Conservation (phyloP, 2,329 filamentous ascomycete species). For the Penicillium corylophilum region DNA sequence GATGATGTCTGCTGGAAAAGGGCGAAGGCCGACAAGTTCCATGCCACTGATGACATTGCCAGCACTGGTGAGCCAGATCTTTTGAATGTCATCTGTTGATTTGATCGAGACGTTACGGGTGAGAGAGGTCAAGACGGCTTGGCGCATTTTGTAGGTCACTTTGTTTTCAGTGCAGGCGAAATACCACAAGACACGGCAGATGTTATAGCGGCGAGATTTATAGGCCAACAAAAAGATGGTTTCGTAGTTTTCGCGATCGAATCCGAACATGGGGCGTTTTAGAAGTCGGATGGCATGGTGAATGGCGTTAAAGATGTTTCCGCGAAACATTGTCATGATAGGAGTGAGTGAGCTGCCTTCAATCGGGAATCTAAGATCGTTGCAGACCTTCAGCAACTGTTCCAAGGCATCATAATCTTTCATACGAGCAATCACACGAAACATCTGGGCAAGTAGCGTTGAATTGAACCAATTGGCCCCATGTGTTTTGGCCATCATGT, state of each 20-base stretch:
- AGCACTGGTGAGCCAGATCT: slow-evolving; percentile 25
- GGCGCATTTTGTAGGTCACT: slow-evolving; percentile 36
- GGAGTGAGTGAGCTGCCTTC: slow-evolving; percentile 30
- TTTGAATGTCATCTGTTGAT: slow-evolving; percentile 13
- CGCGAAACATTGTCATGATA: slow-evolving; percentile 28
- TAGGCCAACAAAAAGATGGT: slow-evolving; percentile 46
- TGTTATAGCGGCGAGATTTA: slow-evolving; percentile 39
- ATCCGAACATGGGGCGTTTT: slow-evolving; percentile 14
- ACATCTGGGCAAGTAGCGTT: slow-evolving; percentile 38
- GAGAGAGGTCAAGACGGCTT: slow-evolving; percentile 32
- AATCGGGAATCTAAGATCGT: slow-evolving; percentile 27
- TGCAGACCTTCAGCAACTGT: slow-evolving; percentile 33
- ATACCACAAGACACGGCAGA: slow-evolving; percentile 49
- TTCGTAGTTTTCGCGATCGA: slow-evolving; percentile 31
- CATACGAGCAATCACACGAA: slow-evolving; percentile 31
- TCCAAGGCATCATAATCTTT: slow-evolving; percentile 28
- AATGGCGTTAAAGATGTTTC: slow-evolving; percentile 25
- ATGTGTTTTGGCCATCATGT: slow-evolving; percentile 36
- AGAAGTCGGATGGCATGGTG: slow-evolving; percentile 24
- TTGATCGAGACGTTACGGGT: slow-evolving; percentile 18
- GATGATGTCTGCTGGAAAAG: slow-evolving; percentile 5
- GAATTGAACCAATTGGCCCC: slow-evolving; percentile 40
- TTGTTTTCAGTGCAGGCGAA: slow-evolving; percentile 45
- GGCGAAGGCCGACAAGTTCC: slow-evolving; percentile 17
- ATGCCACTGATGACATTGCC: slow-evolving; percentile 38